Percentiles rank a stretch among this genome's conserved stretches.
phyloP scores from a whole-genome alignment of 495 filamentous ascomycete species.

The Poronia punctata region DNA sequence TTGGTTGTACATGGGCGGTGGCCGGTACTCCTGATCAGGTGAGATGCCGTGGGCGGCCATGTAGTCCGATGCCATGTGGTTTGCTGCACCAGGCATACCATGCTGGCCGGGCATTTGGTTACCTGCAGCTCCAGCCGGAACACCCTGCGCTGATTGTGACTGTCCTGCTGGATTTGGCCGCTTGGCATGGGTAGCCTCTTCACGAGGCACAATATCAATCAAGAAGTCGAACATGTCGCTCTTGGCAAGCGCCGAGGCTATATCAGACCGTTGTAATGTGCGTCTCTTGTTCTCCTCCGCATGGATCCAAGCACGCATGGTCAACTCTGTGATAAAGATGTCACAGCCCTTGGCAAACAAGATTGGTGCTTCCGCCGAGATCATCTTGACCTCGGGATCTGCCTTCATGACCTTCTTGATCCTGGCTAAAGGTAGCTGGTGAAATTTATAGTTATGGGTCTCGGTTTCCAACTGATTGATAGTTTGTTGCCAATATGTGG shows the following conservation, averaged over 20 bases:
- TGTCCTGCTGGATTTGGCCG: slow-evolving; percentile 50
- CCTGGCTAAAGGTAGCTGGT: slow-evolving; percentile 88
- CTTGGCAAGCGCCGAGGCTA: slow-evolving; percentile 89
- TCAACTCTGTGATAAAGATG: slow-evolving; percentile 98
- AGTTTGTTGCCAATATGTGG: slow-evolving; percentile 97
- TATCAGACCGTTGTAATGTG: slow-evolving; percentile 91
- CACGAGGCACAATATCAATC: slow-evolving; percentile 95
- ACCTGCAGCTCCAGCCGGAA: slow-evolving; percentile 39
- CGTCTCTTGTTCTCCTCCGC: slow-evolving; percentile 98
- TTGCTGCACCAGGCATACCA: slow-evolving; percentile 50
- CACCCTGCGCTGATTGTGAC: slow-evolving; percentile 31
- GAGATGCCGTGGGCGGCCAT: slow-evolving; percentile 54
- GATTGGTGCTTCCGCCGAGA: slow-evolving; percentile 95
- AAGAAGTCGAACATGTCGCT: slow-evolving; percentile 99
- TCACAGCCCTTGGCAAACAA: slow-evolving; percentile 98
- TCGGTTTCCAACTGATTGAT: slow-evolving; percentile 92
- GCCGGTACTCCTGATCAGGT: slow-evolving; percentile 72
- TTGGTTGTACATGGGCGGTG: slow-evolving; percentile 72
- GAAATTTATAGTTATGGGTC: slow-evolving; percentile 95
- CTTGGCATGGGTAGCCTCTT: slow-evolving; percentile 86
- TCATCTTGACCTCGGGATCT: slow-evolving; percentile 99
- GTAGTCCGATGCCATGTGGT: slow-evolving; percentile 65
- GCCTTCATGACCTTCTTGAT: slow-evolving; percentile 99
- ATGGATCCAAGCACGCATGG: slow-evolving; percentile 99
- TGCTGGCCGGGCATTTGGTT: slow-evolving; percentile 57